phyloP scores from a whole-genome alignment of 352 stramenopile genomes.

The Phytophthora idaei region DNA sequence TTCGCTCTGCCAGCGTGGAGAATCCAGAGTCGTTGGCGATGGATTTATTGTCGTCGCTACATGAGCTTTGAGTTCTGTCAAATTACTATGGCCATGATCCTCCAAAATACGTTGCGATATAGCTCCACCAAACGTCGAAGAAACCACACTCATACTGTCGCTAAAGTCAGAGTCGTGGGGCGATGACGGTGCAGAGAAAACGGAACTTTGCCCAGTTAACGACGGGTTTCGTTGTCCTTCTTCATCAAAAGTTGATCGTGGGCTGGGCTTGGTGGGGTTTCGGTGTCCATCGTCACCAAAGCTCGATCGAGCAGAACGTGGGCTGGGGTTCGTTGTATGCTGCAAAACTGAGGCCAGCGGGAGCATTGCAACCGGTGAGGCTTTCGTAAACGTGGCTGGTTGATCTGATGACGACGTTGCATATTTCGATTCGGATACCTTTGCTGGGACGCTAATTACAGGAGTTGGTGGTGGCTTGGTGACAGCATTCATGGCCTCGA shows the following conservation, averaged over 20 bases:
- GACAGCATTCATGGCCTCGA: conserved; percentile 20
- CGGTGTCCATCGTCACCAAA: conserved; percentile 21
- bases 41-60: background rate
- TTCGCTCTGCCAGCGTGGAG: conserved; percentile 23
- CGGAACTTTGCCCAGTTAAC: conserved; percentile 2
- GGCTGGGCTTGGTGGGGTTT: conserved; percentile 8
- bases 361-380: conserved; percentile 19
- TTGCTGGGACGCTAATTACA: conserved; percentile 4
- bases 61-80: conserved; percentile 17
- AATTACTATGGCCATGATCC: conserved; percentile 3
- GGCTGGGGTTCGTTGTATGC: conserved; percentile 8
- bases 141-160: conserved; percentile 30
- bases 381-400: conserved; percentile 3
- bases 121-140: conserved; percentile 24
- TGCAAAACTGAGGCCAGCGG: conserved; percentile 23
- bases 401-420: conserved; percentile 4
- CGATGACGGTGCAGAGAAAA: conserved; percentile 23
- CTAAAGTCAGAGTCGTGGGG: conserved; percentile 28
- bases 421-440: conserved; percentile 16
- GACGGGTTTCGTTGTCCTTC: conserved; percentile 3
- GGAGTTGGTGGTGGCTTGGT: conserved; percentile 15
- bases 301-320: conserved; percentile 31
- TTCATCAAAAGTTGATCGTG: conserved; percentile 19
- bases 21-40: conserved; percentile 12
- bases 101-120: conserved; percentile 18